Conservation (phyloP, 176 grass and related monocot species). For the Oryza officinalis region DNA sequence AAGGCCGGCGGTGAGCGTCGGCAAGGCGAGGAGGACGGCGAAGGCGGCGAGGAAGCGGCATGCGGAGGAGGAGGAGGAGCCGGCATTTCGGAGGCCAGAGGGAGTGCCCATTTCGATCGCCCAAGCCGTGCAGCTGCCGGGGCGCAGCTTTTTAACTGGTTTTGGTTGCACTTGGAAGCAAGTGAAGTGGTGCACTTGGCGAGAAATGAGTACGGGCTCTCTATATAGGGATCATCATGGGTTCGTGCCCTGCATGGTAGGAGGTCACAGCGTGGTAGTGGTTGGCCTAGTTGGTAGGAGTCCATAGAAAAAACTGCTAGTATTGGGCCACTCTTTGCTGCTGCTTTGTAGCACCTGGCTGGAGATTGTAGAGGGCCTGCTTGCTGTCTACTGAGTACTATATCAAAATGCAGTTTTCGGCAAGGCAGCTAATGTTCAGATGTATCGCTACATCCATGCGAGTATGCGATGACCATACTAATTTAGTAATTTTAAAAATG, state of each 20-base stretch:
- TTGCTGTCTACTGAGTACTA: background rate
- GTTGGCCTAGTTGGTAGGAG: conserved; percentile 57
- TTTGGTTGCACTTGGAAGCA: conserved; percentile 39
- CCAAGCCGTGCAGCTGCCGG: background rate
- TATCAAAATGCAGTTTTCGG: background rate
- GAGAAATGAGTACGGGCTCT: conserved; percentile 33
- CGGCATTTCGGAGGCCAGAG: conserved; percentile 6
- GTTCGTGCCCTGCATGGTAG: conserved; percentile 59
- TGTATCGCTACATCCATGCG: background rate
- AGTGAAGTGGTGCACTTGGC: conserved; percentile 44
- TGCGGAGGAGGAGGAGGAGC: background rate
- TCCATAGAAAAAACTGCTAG: conserved; percentile 20
- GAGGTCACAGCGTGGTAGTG: conserved; percentile 46
- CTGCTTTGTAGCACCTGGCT: background rate
- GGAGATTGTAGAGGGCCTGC: background rate
- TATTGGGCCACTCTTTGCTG: conserved; percentile 28
- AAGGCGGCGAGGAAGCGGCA: conserved; percentile 26
- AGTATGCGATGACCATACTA: background rate
- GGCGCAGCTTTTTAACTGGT: background rate
- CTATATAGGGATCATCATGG: conserved; percentile 49
- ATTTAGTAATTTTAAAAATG: background rate
- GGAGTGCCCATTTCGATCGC: conserved; percentile 23
- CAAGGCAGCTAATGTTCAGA: background rate
- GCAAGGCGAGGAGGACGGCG: conserved; percentile 47
- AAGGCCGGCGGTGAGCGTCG: conserved; percentile 30